Evolutionary conservation across 2,329 filamentous ascomycete species (phyloP).

Genomic region (Scolecobasidium constrictum): DNA sequence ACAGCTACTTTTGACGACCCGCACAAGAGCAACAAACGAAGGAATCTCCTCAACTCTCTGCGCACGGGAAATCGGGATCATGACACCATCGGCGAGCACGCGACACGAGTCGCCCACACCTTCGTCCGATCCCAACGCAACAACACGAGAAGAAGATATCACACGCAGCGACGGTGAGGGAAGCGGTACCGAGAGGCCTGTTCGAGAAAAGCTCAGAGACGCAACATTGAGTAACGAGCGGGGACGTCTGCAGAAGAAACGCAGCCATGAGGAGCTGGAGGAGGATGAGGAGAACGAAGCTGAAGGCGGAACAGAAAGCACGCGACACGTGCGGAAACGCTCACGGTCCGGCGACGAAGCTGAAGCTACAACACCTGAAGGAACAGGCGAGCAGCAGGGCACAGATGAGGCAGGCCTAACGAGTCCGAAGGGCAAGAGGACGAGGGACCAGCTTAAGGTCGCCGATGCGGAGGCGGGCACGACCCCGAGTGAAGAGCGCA

Average conservation of each 20-base stretch:
- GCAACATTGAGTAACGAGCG: conserved; percentile 40
- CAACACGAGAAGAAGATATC: conserved; percentile 18
- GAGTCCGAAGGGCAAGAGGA: conserved; percentile 40
- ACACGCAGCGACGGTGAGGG: conserved; percentile 30
- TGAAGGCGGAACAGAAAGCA: conserved; percentile 23
- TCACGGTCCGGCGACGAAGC: conserved; percentile 21
- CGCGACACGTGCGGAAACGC: conserved; percentile 34
- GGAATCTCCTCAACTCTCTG: too few species aligned
- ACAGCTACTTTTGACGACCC: too few species aligned
- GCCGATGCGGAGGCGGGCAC: conserved; percentile 8
- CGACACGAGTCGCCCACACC: conserved; percentile 14
- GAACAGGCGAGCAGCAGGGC: conserved; percentile 7
- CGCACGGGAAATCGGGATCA: too few species aligned
- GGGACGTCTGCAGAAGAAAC: conserved; percentile 30
- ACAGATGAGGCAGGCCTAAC: conserved; percentile 15
- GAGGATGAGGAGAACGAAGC: conserved; percentile 25
- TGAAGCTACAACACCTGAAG: conserved; percentile 6
- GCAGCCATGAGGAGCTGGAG: conserved; percentile 33
- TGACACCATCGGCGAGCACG: conserved; percentile 6
- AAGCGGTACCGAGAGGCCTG: conserved; percentile 41
- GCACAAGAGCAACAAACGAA: too few species aligned
- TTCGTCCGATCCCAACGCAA: conserved; percentile 11
- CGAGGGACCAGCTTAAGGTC: conserved; percentile 20
- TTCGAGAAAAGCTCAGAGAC: conserved; percentile 50
- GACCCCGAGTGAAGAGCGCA: conserved; percentile 18